A percentile compares a stretch with the other conserved stretches of the same genome.
Evolutionary conservation across 352 stramenopile genomes (phyloP).

Genomic region (Aphanomyces astaci): DNA sequence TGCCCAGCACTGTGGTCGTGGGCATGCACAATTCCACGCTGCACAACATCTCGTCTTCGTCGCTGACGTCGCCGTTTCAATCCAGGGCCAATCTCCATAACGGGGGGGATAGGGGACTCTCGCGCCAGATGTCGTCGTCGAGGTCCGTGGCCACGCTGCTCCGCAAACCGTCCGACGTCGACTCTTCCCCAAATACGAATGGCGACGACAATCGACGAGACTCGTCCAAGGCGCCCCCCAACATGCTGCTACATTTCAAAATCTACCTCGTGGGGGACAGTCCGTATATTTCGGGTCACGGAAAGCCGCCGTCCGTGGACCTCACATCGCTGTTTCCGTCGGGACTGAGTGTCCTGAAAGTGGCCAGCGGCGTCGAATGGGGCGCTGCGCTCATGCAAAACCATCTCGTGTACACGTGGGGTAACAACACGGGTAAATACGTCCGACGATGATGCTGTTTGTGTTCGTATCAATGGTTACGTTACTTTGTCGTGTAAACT

Average conservation of each 20-base stretch:
- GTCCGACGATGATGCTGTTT: too few relatives aligned
- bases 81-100: not conserved
- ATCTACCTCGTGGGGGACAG: not conserved
- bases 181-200: not conserved
- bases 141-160: not conserved
- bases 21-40: too few relatives aligned
- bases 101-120: too few relatives aligned
- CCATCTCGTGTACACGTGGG: slow-evolving; percentile 43
- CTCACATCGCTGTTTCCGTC: not conserved
- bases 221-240: not conserved
- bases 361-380: slow-evolving; percentile 46
- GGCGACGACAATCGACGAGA: not conserved
- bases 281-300: not conserved
- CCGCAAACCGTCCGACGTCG: not conserved
- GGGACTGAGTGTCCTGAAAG: slow-evolving; percentile 29
- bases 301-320: not conserved
- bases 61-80: not conserved
- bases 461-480: too few relatives aligned
- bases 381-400: slow-evolving; percentile 40
- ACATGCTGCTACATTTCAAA: not conserved
- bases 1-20: not conserved
- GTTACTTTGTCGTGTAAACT: too few relatives aligned
- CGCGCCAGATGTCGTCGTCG: not conserved
- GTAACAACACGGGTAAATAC: slow-evolving; percentile 36
- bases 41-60: not conserved